These are phyloP conservation scores for Penstemon barbatus DNA, from an alignment of 257 asterid genomes.

Conservation along the genomic window DNA sequence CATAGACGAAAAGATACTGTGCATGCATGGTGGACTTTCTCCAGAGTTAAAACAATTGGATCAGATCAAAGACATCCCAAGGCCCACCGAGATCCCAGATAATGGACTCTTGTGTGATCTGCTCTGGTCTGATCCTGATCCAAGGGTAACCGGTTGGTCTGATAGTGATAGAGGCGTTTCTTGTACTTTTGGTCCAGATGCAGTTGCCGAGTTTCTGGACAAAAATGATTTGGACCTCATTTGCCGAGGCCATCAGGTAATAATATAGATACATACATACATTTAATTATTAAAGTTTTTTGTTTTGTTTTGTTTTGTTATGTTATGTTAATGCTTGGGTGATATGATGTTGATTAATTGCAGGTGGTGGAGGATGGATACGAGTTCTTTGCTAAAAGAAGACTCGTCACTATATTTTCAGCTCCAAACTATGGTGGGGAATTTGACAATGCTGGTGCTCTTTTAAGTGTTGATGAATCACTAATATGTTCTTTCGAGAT, in stretches of 20 bases:
- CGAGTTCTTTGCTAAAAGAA: slow-evolving; percentile 74
- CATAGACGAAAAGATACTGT: not conserved
- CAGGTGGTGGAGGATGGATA: slow-evolving; percentile 90
- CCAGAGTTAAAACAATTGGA: not conserved
- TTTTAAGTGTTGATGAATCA: slow-evolving; percentile 65
- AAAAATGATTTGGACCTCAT: not conserved
- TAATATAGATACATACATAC: too few relatives aligned
- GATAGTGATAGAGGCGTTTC: not conserved
- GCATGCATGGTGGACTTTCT: slow-evolving; percentile 1
- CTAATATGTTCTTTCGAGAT: slow-evolving; percentile 76
- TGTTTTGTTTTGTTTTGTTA: too few relatives aligned
- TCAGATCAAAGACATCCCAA: not conserved
- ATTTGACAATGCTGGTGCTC: slow-evolving; percentile 80
- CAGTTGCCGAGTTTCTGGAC: not conserved
- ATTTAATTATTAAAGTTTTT: too few relatives aligned
- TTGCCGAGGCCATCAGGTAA: not conserved
- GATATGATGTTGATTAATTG: not conserved
- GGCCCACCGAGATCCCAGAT: not conserved
- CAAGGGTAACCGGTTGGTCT: not conserved
- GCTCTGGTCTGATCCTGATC: not conserved
- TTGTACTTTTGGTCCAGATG: not conserved
- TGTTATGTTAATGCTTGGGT: too few relatives aligned
- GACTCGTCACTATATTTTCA: slow-evolving; percentile 72
- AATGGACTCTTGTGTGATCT: not conserved
- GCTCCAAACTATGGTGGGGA: slow-evolving; percentile 88